Percentiles rank a stretch among this genome's conserved stretches.
These are phyloP conservation scores for Pythium rhizo-oryzae DNA, from an alignment of 352 stramenopile genomes.

Conservation along the genomic window DNA sequence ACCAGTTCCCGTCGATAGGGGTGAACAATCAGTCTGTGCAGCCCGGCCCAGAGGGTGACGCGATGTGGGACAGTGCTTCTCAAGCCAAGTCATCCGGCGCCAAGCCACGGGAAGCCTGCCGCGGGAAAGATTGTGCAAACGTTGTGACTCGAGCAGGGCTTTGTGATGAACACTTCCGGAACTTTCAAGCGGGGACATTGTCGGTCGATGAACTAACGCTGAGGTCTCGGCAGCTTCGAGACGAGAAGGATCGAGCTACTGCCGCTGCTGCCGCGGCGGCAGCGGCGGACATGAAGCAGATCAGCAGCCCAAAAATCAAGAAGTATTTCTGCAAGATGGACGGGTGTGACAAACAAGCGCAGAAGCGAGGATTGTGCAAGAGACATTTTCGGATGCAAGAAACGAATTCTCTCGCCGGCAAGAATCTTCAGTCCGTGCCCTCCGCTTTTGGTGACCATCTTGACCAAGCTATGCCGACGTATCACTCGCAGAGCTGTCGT, in stretches of 20 bases:
- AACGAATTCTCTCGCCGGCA: constrained; percentile 3
- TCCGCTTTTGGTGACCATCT: constrained; percentile 24
- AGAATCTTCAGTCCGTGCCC: constrained; percentile 1
- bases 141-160: constrained; percentile 38
- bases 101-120: constrained; percentile 37
- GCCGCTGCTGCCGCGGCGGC: constrained; percentile 19
- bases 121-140: constrained; percentile 41
- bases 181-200: constrained; percentile 51
- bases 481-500: constrained; percentile 31
- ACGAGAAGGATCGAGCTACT: constrained; percentile 24
- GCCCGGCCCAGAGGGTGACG: constrained; percentile 28
- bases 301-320: constrained; percentile 32
- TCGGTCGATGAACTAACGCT: constrained; percentile 68
- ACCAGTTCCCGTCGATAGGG: constrained; percentile 25
- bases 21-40: constrained; percentile 19
- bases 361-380: constrained; percentile 66
- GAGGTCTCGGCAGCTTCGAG: constrained; percentile 35
- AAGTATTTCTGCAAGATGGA: constrained; percentile 75
- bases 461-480: constrained; percentile 12
- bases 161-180: constrained; percentile 50
- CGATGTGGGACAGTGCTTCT: constrained; percentile 27
- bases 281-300: constrained; percentile 31
- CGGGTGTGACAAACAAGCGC: constrained; percentile 63
- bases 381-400: constrained; percentile 59
- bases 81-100: constrained; percentile 15